Percentiles rank a stretch among this genome's conserved stretches.
Evolutionary conservation across 164 flowering plant genomes (phyloP).

Genomic region (Vitis riparia): DNA sequence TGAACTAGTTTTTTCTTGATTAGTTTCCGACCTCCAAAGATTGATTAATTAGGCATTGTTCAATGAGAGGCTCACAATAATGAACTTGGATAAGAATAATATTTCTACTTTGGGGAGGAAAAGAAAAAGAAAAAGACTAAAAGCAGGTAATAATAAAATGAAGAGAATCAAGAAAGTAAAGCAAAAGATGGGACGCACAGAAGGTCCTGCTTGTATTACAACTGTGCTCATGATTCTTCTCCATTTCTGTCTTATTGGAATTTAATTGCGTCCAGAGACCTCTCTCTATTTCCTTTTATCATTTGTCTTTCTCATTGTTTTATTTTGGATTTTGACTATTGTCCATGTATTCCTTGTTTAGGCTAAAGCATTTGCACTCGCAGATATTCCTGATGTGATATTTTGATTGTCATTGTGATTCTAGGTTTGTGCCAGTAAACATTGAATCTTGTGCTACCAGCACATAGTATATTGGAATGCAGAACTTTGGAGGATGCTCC

Average conservation of each 20-base stretch:
- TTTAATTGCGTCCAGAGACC: not conserved
- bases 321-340: not conserved
- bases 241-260: not conserved
- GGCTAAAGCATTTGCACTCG: too few species aligned
- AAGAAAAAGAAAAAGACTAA: not conserved
- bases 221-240: constrained; percentile 5
- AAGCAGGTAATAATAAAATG: not conserved
- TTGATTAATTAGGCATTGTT: not conserved
- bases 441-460: too few species aligned
- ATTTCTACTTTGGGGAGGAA: not conserved
- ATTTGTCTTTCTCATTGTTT: not conserved
- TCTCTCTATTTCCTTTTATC: not conserved
- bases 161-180: not conserved
- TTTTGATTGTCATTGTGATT: too few species aligned
- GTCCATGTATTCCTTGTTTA: not conserved
- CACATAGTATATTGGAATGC: too few species aligned
- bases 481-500: too few species aligned
- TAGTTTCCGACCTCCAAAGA: too few species aligned
- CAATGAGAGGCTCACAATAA: not conserved
- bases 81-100: not conserved
- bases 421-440: too few species aligned
- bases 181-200: constrained; percentile 8
- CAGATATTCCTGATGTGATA: too few species aligned
- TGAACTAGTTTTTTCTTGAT: not conserved
- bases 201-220: constrained; percentile 1